phyloP scores from a whole-genome alignment of 2,329 filamentous ascomycete genomes.

The Xylariaceae sp. region DNA sequence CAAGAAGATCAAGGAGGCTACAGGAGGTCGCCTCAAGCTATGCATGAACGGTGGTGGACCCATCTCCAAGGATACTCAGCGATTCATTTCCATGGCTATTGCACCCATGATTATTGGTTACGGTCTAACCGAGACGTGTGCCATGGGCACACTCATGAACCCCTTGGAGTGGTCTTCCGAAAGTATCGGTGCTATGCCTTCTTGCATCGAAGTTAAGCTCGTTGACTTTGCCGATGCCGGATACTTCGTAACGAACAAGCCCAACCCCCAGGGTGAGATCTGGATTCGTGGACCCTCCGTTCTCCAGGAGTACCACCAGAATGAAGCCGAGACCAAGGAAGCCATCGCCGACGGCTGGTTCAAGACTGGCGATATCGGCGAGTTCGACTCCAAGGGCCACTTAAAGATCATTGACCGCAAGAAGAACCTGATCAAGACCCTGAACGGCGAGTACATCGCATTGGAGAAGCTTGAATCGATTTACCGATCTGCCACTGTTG shows the following conservation, averaged over 20 bases:
- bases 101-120: slow-evolving; percentile 87
- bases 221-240: slow-evolving; percentile 81
- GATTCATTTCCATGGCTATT: slow-evolving; percentile 83
- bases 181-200: slow-evolving; percentile 68
- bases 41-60: slow-evolving; percentile 84
- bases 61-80: slow-evolving; percentile 76
- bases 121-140: slow-evolving; percentile 78
- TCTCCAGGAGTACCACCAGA: slow-evolving; percentile 67
- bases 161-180: slow-evolving; percentile 72
- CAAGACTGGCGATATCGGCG: slow-evolving; percentile 80
- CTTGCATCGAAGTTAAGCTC: slow-evolving; percentile 73
- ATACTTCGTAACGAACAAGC: slow-evolving; percentile 70
- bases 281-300: slow-evolving; percentile 77
- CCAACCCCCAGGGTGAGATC: slow-evolving; percentile 76
- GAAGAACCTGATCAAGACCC: slow-evolving; percentile 83
- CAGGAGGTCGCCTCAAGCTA: slow-evolving; percentile 72
- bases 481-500: slow-evolving; percentile 46
- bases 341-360: slow-evolving; percentile 78
- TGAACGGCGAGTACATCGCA: slow-evolving; percentile 77
- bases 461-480: slow-evolving; percentile 63
- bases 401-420: slow-evolving; percentile 77
- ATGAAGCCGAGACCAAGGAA: slow-evolving; percentile 69
- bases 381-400: slow-evolving; percentile 68
- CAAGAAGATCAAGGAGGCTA: slow-evolving; percentile 87
- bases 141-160: slow-evolving; percentile 70